Conservation (phyloP, 2,329 filamentous ascomycete genomes). For the Diaporthe sp. region DNA sequence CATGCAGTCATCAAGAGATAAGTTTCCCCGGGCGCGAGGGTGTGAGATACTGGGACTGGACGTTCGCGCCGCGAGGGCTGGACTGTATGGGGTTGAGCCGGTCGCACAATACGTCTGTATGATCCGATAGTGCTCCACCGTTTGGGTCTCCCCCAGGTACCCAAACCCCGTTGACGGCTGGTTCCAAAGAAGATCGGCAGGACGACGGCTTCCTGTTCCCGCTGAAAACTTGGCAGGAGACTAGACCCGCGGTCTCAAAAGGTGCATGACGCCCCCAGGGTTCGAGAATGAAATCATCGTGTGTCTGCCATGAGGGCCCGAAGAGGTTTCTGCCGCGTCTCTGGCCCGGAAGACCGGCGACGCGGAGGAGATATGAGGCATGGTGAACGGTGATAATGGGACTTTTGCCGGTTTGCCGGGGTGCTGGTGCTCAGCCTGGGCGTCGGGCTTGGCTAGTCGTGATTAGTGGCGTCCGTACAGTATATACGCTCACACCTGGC, state of each 20-base stretch:
- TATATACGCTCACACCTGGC: conserved; percentile 15
- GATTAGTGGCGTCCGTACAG: not conserved
- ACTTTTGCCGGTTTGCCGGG: conserved; percentile 25
- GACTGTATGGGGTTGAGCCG: conserved; percentile 16
- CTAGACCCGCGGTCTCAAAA: not conserved
- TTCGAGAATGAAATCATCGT: conserved; percentile 29
- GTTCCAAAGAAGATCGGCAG: conserved; percentile 20
- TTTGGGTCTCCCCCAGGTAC: conserved; percentile 17
- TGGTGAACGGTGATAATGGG: not conserved
- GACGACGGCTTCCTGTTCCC: conserved; percentile 12
- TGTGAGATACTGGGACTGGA: not conserved
- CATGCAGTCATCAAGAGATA: conserved; percentile 26
- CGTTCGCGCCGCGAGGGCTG: conserved; percentile 7
- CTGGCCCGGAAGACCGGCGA: not conserved
- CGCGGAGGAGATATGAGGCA: not conserved
- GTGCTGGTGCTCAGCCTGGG: conserved; percentile 17
- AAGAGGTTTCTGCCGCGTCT: not conserved
- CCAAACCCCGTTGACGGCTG: conserved; percentile 18
- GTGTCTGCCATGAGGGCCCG: not conserved
- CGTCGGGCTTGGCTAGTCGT: conserved; percentile 20
- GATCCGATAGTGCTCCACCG: conserved; percentile 22
- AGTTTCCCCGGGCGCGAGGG: not conserved
- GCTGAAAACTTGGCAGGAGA: conserved; percentile 25
- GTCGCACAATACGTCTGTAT: conserved; percentile 17
- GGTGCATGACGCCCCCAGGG: not conserved